Evolutionary conservation across 257 asterid species (phyloP).

Genomic region (Solanum sejunctum): DNA sequence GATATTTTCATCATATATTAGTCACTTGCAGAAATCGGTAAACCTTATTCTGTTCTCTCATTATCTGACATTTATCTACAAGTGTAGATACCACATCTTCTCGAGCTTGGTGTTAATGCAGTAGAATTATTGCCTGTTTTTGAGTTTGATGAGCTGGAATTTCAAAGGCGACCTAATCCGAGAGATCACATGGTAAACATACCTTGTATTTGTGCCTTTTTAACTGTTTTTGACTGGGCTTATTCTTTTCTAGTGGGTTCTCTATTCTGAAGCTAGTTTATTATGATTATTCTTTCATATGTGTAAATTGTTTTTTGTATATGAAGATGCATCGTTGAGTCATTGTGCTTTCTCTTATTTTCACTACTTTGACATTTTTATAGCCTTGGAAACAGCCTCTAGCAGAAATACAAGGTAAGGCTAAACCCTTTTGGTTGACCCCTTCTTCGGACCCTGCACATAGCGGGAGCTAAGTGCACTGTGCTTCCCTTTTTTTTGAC

Average conservation of each 20-base stretch:
- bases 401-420: too few relatives aligned
- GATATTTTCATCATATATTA: neutral
- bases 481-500: neutral
- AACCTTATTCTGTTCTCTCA: slow-evolving; percentile 1
- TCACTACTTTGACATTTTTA: neutral
- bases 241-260: neutral
- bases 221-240: neutral
- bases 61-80: slow-evolving; percentile 9
- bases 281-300: neutral
- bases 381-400: neutral
- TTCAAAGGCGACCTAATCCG: slow-evolving; percentile 82
- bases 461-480: too few relatives aligned
- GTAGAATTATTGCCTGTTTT: slow-evolving; percentile 86
- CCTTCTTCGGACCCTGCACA: too few relatives aligned
- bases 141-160: slow-evolving; percentile 94
- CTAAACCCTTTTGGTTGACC: too few relatives aligned
- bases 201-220: neutral
- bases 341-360: neutral
- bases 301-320: neutral
- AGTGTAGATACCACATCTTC: slow-evolving; percentile 82
- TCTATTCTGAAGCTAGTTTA: neutral
- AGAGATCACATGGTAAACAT: slow-evolving; percentile 86
- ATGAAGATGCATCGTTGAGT: neutral
- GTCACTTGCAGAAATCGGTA: neutral
- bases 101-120: slow-evolving; percentile 93